A percentile compares a stretch with the other conserved stretches of the same genome.
phyloP scores from a whole-genome alignment of 164 flowering plant species.

The Hamamelis virginiana region DNA sequence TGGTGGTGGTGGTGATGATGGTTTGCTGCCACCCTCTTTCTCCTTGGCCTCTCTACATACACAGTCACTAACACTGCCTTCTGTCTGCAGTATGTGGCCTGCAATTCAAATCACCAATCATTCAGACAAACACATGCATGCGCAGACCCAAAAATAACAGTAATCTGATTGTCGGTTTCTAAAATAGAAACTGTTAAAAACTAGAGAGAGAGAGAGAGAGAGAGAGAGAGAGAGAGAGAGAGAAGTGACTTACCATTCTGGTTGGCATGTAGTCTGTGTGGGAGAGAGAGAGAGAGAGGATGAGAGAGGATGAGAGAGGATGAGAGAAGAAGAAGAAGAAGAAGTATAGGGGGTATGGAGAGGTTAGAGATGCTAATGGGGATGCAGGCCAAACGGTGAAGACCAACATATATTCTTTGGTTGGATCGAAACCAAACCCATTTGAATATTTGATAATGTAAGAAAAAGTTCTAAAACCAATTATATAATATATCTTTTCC shows the following conservation, averaged over 20 bases:
- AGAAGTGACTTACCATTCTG: conserved; percentile 16
- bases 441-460: background rate
- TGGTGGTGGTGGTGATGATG: conserved; percentile 13
- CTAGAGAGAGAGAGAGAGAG: no score
- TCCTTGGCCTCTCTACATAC: conserved; percentile 38
- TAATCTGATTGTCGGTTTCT: no score
- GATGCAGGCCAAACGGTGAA: conserved; percentile 12
- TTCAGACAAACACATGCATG: background rate
- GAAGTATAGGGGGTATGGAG: no score
- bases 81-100: conserved; percentile 29
- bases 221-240: background rate
- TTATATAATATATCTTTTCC: background rate
- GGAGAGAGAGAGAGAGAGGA: background rate
- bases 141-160: no score
- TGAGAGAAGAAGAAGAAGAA: background rate
- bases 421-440: conserved; percentile 12
- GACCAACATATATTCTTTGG: conserved; percentile 14
- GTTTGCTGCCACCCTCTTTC: conserved; percentile 19
- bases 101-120: conserved; percentile 11
- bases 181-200: no score
- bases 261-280: conserved; percentile 7
- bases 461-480: background rate
- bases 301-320: background rate
- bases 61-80: conserved; percentile 43
- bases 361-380: background rate